Evolutionary conservation across 306 rosid species (phyloP), one percentile per base, ranked within the genome.

Genomic region (Lathyrus tuberosus): DNA sequence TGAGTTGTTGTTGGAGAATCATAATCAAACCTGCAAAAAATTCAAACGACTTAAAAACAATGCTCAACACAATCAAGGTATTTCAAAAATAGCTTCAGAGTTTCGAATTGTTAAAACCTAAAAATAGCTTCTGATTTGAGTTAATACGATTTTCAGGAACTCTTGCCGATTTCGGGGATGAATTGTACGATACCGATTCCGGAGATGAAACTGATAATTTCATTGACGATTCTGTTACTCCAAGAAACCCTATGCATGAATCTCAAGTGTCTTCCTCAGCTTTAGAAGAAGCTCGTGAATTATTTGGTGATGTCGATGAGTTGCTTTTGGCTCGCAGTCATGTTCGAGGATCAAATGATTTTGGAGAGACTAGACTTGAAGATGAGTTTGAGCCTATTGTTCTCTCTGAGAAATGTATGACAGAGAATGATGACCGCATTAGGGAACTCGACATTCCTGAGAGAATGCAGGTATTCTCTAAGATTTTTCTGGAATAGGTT

Each of bases 381-480:
- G 95, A 94, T 80, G 96, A 91, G 76, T 94, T 94, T 82, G 99
- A 94, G 77, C 99, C 99, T 4, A 77, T 78, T 80, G 80, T 94
- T 70, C 84, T 94, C 37, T 84, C 91, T 10, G 96, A 91, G 74
- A 94, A 88, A 82, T 94, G 87, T 67, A 94, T 94, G 99, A 94
- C 97, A 10, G 81, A 84, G 82, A 87, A 84, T 75, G 99, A 94
- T 76, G 89, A 88, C 80, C 88, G 18, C 56, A 87, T 94, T 75
- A 85, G 92, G 81, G 89, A 91, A 81, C 66, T 83, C 54, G 99
- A 94, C 71, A 70, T 86, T 76, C 99, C 99, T 0, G 99, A 94
- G 82, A 94, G 99, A 84, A 91, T 88, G 94, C 99, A 91, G 99
- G 99, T 30, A 4, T 30, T 94, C 53, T 52, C 5, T 71, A 43